Evolutionary conservation across 495 filamentous ascomycete genomes (phyloP).

Genomic region (Lophiostoma macrostomum): DNA sequence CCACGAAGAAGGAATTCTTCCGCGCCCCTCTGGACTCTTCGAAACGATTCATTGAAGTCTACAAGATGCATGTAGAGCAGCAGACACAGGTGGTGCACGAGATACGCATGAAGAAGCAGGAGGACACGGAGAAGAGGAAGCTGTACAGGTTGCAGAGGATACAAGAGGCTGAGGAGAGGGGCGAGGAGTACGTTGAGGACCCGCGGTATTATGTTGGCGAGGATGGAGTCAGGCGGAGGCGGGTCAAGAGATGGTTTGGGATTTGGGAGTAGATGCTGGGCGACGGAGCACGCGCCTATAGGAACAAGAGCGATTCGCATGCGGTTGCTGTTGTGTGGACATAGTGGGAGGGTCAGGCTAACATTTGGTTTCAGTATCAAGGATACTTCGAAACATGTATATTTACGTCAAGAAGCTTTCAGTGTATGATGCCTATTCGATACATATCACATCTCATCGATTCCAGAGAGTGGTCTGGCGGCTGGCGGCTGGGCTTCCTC

Average conservation of each 20-base stretch:
- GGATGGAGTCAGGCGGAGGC: constrained; percentile 36
- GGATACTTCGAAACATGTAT: no score
- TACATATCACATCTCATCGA: no score
- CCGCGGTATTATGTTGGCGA: constrained; percentile 33
- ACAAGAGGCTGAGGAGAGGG: constrained; percentile 20
- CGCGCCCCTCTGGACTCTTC: constrained; percentile 61
- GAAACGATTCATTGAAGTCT: constrained; percentile 58
- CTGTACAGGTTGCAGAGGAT: constrained; percentile 60
- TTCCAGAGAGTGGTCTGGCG: no score
- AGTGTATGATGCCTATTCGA: no score
- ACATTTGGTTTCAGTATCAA: no score
- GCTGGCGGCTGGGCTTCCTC: no score
- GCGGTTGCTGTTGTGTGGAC: no score
- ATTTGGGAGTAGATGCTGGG: constrained; percentile 33
- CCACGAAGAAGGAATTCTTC: constrained; percentile 56
- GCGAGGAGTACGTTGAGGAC: constrained; percentile 26
- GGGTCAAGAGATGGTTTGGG: constrained; percentile 37
- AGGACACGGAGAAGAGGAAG: constrained; percentile 75
- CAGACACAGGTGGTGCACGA: constrained; percentile 60
- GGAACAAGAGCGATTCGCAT: no score
- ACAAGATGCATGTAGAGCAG: constrained; percentile 66
- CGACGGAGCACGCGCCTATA: no score
- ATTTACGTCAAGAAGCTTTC: no score
- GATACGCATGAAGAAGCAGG: constrained; percentile 61
- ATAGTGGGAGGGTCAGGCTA: no score